Base-by-base conservation (phyloP, 352 stramenopile genomes). In the Phytophthora tubulina region DNA sequence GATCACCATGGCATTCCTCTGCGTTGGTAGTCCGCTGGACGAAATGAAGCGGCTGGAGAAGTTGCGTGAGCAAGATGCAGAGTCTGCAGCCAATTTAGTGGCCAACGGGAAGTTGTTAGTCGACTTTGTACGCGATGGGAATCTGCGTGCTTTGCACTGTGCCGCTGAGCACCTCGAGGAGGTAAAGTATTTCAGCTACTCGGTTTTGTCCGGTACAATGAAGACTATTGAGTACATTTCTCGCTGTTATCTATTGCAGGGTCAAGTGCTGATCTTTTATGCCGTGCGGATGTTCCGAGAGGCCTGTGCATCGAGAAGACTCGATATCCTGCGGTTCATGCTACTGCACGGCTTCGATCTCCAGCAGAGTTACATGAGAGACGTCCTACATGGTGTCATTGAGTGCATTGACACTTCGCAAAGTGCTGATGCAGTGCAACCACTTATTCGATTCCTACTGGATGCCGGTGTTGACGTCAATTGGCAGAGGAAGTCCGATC, bases 251-350 rank as follows among this genome's bases (percentile, higher is more conserved):
- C 41, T n/a, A 14, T 45, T 58, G 14, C 46, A 90, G 75, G 68
- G 78, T 8, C 78, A 83, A 53, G 71, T 89, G 39, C 59, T 92
- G 49, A 68, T 86, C 27, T 94, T 91, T 62, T 89, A 93, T 60
- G 70, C 64, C 21, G 75, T 89, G 49, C 81, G 81, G 36, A 91
- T 92, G 80, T 94, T 94, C 50, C 83, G 84, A 30, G 73, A 83
- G 17, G 87, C 87, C 60, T 91, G 82, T 49, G 13, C 41, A 3
- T 54, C 49, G 8, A 75, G 62, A 3, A 79, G 78, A 30, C 46
- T 93, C 27, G 86, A 93, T 56, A 76, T 93, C 30, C 53, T 95
- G 41, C 79, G 71, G 6, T 86, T 92, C 55, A 81, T 93, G 82
- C 52, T 93, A 10, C 38, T 70, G 42, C 86, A 93, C 32, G 86